phyloP scores from a whole-genome alignment of 1,139 yeast species.

The Debaryomyces udenii region DNA sequence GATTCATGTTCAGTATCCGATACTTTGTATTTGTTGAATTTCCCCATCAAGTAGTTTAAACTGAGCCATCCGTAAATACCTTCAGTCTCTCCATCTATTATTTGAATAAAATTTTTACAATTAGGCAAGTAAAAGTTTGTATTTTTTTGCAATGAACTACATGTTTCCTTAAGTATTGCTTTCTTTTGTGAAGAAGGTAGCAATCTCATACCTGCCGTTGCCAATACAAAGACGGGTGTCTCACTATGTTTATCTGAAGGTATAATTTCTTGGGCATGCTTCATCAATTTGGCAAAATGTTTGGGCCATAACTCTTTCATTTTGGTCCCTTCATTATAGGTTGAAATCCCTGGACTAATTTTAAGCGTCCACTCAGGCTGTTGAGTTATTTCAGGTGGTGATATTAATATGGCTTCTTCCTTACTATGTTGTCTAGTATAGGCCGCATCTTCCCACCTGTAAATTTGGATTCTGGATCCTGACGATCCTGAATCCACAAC shows the following conservation, averaged over 20 bases:
- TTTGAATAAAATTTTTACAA: conserved; percentile 65
- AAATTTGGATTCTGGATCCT: conserved; percentile 74
- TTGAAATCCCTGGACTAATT: conserved; percentile 71
- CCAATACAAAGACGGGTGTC: conserved; percentile 73
- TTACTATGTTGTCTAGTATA: conserved; percentile 22
- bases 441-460: conserved; percentile 61
- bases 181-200: conserved; percentile 47
- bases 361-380: conserved; percentile 63
- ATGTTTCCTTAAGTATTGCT: conserved; percentile 55
- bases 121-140: conserved; percentile 52
- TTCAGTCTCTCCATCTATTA: conserved; percentile 80
- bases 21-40: conserved; percentile 48
- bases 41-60: conserved; percentile 65
- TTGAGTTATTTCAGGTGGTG: conserved; percentile 66
- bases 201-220: conserved; percentile 84
- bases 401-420: conserved; percentile 33
- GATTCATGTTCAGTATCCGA: conserved; percentile 45
- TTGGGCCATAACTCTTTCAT: conserved; percentile 57
- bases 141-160: conserved; percentile 49
- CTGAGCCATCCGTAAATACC: conserved; percentile 85
- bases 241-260: conserved; percentile 54
- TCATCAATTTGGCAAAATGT: conserved; percentile 58
- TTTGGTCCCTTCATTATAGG: conserved; percentile 45
- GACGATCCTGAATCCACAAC: conserved; percentile 84
- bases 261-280: conserved; percentile 60